Conservation (phyloP, 805 yeast species). For the Candida nemodendra region DNA sequence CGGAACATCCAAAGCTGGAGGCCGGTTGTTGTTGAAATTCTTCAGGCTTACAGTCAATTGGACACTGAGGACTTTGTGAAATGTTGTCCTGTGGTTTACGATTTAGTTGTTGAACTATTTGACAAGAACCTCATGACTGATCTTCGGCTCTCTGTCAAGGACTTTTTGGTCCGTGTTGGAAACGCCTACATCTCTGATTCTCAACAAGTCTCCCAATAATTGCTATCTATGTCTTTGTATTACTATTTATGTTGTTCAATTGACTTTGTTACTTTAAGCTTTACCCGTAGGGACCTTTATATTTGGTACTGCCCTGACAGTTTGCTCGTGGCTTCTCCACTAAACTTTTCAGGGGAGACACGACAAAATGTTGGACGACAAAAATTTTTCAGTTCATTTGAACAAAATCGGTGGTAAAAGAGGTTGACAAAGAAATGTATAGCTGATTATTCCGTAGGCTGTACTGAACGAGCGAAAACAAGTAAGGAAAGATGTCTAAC, state of each 20-base stretch:
- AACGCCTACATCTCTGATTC: constrained; percentile 32
- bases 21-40: constrained; percentile 87
- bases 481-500: constrained; percentile 23
- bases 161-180: constrained; percentile 55
- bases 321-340: too few species aligned
- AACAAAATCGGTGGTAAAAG: neutral
- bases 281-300: too few species aligned
- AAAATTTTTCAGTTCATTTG: constrained; percentile 17
- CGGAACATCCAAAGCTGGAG: constrained; percentile 83
- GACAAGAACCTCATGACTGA: constrained; percentile 62
- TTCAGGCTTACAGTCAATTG: constrained; percentile 77
- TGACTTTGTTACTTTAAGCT: too few species aligned
- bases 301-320: too few species aligned
- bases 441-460: neutral
- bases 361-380: constrained; percentile 20
- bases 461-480: neutral
- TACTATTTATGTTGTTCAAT: too few species aligned
- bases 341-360: constrained; percentile 7
- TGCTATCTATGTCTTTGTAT: neutral
- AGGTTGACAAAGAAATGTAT: neutral
- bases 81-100: constrained; percentile 61
- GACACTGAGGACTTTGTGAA: constrained; percentile 67
- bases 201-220: neutral
- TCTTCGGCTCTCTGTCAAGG: constrained; percentile 57
- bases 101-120: constrained; percentile 54